Base-by-base conservation (phyloP, 768 basidiomycete species). In the Naganishia randhawae region DNA sequence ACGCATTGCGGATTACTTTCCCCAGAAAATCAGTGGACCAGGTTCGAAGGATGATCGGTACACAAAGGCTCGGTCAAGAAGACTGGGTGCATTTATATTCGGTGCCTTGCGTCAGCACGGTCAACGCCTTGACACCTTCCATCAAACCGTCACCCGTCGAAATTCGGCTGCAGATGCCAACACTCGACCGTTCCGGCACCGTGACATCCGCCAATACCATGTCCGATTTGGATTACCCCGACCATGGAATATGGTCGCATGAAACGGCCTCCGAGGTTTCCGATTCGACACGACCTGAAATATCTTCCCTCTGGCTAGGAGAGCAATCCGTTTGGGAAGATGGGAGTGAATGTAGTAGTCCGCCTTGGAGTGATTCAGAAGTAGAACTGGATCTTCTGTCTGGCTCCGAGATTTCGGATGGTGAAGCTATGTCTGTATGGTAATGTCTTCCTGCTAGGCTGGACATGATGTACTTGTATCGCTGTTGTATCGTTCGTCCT, bases 291-390 rank as follows among this genome's bases (percentile, higher is more conserved):
- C 57, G 57, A 27, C 57, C 57, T 4, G 57, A 61, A 41, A 61
- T 42, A n/a, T 61, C 57, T 17, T 61, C 57, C 5, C 57, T 61
- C 57, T 61, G 57, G 57, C 57, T 61, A 17, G 37, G 19, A 61
- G 57, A 39, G 37, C 57, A 42, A 39, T n/a, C 35, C 22, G 37
- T 29, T 14, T 61, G 57, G 57, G 57, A 61, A 29, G 57, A 25
- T 8, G 57, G 22, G 4, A 61, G 57, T 39, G 57, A 61, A 39
- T 39, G 57, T 61, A 61, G 57, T 22, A 61, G 57, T 41, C 57
- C 57, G 19, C 33, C 57, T 22, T 61, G 57, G 57, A 61, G 57
- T 61, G 57, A 61, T 29, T 42, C 57, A 22, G 57, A 61, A n/a
- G 57, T 61, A 5, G 57, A 61, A 39, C 16, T 42, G 22, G 57